These are phyloP conservation scores for Elsinoe batatas DNA, from an alignment of 2,329 filamentous ascomycete genomes.

Conservation along the genomic window DNA sequence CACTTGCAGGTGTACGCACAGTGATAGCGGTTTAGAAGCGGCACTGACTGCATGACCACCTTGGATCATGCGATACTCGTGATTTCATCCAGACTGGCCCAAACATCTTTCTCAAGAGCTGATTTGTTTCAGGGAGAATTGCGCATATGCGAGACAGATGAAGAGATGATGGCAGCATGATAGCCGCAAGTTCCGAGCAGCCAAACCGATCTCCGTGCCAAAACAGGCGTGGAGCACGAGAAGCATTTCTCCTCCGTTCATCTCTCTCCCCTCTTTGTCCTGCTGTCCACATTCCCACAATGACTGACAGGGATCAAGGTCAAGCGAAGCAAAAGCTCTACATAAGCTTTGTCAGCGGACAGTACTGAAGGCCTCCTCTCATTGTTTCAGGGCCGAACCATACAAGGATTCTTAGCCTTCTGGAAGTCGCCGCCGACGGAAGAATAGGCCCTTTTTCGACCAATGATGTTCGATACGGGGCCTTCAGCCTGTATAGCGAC, in stretches of 20 bases:
- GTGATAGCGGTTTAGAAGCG: no score
- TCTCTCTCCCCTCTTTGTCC: background rate
- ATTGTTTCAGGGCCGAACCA: conserved; percentile 6
- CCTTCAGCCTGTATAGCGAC: conserved; percentile 1
- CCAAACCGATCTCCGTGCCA: background rate
- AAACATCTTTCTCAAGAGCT: no score
- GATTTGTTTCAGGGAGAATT: no score
- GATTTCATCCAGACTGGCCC: no score
- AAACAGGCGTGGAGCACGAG: background rate
- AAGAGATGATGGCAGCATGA: no score
- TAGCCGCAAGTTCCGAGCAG: background rate
- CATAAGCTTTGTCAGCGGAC: background rate
- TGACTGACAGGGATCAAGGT: background rate
- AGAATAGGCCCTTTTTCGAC: background rate
- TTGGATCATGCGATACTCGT: no score
- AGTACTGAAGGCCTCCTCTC: background rate
- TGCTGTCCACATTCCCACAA: background rate
- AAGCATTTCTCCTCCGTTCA: background rate
- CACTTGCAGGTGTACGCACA: no score
- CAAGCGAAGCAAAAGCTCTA: background rate
- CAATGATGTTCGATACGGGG: background rate
- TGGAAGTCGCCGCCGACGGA: background rate
- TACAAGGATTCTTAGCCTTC: background rate
- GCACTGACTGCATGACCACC: no score
- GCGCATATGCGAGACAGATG: no score